Percentiles rank a stretch among this genome's conserved stretches.
phyloP scores from a whole-genome alignment of 352 stramenopile genomes.

The Phytophthora fragariae region DNA sequence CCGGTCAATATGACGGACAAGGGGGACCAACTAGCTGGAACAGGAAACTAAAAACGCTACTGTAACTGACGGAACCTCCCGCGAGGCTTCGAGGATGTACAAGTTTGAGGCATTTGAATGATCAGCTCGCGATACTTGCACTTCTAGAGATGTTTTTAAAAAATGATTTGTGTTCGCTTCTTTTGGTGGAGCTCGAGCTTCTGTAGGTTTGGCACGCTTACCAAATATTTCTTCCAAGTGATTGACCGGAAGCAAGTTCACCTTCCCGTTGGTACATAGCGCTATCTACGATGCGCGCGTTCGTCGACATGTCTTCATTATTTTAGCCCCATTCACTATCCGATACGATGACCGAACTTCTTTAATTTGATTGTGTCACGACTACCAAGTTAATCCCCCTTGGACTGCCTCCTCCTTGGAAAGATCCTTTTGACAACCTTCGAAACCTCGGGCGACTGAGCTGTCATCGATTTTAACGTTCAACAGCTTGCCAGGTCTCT shows the following conservation, averaged over 20 bases:
- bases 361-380: conserved; percentile 19
- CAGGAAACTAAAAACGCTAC: conserved; percentile 17
- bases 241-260: neutral
- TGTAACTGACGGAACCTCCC: conserved; percentile 4
- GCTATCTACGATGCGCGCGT: conserved; percentile 22
- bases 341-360: conserved; percentile 3
- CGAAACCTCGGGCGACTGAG: neutral
- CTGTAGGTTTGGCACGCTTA: neutral
- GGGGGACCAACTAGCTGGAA: conserved; percentile 12
- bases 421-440: neutral
- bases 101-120: conserved; percentile 26
- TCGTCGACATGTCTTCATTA: conserved; percentile 27
- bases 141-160: too few species aligned
- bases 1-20: conserved; percentile 21
- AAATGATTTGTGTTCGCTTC: too few species aligned
- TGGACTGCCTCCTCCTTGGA: too few species aligned
- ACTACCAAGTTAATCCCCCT: conserved; percentile 21
- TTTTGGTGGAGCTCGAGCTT: neutral
- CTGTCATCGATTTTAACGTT: neutral
- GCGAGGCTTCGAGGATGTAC: conserved; percentile 13
- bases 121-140: too few species aligned
- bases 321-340: conserved; percentile 35
- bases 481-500: neutral
- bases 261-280: neutral
- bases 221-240: too few species aligned